A percentile compares a stretch with the other conserved stretches of the same genome.
Conservation (phyloP, 2,329 filamentous ascomycete genomes). For the Epichloe hybrida region DNA sequence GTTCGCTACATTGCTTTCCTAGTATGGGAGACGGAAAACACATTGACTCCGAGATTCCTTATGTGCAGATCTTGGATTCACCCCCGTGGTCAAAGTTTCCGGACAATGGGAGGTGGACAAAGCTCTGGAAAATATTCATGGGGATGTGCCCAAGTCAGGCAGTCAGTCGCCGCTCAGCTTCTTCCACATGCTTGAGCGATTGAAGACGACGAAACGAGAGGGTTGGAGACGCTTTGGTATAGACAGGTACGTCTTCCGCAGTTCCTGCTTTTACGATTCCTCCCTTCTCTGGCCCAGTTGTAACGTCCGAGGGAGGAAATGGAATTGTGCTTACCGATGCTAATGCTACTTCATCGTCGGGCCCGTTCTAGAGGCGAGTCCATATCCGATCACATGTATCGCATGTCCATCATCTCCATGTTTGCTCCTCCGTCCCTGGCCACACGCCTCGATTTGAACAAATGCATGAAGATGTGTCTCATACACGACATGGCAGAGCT, state of each 20-base stretch:
- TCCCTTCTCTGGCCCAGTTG: too few relatives aligned
- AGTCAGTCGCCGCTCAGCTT: constrained; percentile 70
- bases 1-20: neutral
- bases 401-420: constrained; percentile 95
- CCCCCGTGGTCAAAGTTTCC: constrained; percentile 24
- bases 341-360: neutral
- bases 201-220: constrained; percentile 94
- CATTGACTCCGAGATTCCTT: neutral
- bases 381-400: constrained; percentile 98
- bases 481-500: constrained; percentile 97
- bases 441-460: constrained; percentile 57
- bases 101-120: constrained; percentile 43
- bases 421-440: constrained; percentile 67
- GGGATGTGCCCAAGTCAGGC: constrained; percentile 38
- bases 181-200: constrained; percentile 83
- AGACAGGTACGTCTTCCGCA: constrained; percentile 25
- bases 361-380: constrained; percentile 54
- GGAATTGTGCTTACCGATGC: neutral
- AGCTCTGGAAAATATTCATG: constrained; percentile 51
- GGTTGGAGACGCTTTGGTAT: constrained; percentile 90
- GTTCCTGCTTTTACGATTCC: neutral
- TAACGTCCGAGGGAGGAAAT: too few relatives aligned
- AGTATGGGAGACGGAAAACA: too few relatives aligned
- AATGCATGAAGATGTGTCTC: constrained; percentile 90
- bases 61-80: constrained; percentile 20